These are phyloP conservation scores for Zymoseptoria passerinii DNA, from an alignment of 2,329 filamentous ascomycete genomes.

Conservation along the genomic window DNA sequence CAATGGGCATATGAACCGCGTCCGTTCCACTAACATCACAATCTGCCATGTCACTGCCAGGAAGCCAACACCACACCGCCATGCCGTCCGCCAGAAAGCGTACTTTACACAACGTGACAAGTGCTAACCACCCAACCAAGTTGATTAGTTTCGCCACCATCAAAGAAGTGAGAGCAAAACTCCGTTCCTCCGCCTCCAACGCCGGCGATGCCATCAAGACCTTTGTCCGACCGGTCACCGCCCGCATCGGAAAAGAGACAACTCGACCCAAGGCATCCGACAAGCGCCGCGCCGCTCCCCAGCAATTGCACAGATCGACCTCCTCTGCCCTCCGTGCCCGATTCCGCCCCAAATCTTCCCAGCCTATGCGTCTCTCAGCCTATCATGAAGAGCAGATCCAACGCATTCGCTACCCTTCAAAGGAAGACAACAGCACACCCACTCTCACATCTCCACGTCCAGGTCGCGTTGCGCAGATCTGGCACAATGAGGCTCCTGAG, in stretches of 20 bases:
- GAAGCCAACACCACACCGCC: background rate
- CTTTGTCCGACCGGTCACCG: background rate
- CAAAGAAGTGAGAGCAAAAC: background rate
- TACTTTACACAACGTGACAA: background rate
- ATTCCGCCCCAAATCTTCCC: too few species aligned
- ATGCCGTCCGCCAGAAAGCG: background rate
- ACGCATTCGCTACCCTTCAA: too few species aligned
- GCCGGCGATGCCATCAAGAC: background rate
- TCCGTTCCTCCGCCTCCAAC: background rate
- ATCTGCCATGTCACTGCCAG: background rate
- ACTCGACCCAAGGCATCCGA: background rate
- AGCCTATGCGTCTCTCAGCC: too few species aligned
- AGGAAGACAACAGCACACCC: too few species aligned
- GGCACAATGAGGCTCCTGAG: too few species aligned
- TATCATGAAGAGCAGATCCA: too few species aligned
- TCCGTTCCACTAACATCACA: background rate
- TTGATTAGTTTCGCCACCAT: background rate
- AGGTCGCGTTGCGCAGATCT: too few species aligned
- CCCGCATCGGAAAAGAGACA: background rate
- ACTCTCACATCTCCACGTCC: too few species aligned
- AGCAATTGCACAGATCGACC: too few species aligned
- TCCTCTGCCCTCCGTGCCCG: too few species aligned
- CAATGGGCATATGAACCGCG: background rate
- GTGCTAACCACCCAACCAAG: background rate
- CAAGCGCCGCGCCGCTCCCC: too few species aligned